Percentiles rank a stretch among this genome's conserved stretches.
Conservation (phyloP, 805 yeast species). For the Lachancea fermentati region DNA sequence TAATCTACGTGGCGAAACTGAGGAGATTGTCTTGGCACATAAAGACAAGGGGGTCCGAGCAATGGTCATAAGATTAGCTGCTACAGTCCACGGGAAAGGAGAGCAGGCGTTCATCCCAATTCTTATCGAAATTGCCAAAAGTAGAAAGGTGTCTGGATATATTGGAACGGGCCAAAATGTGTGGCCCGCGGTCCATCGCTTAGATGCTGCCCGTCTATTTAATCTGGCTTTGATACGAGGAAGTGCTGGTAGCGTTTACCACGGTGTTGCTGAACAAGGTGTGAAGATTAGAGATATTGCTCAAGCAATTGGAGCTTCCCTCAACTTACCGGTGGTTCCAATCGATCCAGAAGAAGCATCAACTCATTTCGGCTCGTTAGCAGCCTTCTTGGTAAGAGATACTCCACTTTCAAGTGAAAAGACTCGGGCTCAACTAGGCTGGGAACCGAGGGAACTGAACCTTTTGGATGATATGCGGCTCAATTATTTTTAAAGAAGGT, state of each 20-base stretch:
- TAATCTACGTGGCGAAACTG: conserved; percentile 14
- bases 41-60: conserved; percentile 27
- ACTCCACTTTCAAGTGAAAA: conserved; percentile 13
- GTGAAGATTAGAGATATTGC: conserved; percentile 25
- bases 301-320: conserved; percentile 20
- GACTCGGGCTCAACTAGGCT: conserved; percentile 22
- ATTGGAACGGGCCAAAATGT: conserved; percentile 32
- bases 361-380: neutral
- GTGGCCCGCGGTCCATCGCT: conserved; percentile 32
- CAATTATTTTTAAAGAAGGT: conserved; percentile 13
- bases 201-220: conserved; percentile 33
- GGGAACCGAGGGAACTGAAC: conserved; percentile 22
- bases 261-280: conserved; percentile 24
- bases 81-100: conserved; percentile 33
- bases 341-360: neutral
- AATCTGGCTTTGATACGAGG: conserved; percentile 26
- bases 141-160: conserved; percentile 31
- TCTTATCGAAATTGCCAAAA: conserved; percentile 28
- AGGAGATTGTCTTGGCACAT: conserved; percentile 12
- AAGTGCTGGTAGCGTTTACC: conserved; percentile 22
- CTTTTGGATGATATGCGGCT: conserved; percentile 24
- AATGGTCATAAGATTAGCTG: conserved; percentile 28
- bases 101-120: conserved; percentile 27
- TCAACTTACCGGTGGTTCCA: conserved; percentile 6
- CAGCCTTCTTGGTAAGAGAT: conserved; percentile 3